Conservation (phyloP, 129 eudicot genomes). For the Escallonia rubra region DNA sequence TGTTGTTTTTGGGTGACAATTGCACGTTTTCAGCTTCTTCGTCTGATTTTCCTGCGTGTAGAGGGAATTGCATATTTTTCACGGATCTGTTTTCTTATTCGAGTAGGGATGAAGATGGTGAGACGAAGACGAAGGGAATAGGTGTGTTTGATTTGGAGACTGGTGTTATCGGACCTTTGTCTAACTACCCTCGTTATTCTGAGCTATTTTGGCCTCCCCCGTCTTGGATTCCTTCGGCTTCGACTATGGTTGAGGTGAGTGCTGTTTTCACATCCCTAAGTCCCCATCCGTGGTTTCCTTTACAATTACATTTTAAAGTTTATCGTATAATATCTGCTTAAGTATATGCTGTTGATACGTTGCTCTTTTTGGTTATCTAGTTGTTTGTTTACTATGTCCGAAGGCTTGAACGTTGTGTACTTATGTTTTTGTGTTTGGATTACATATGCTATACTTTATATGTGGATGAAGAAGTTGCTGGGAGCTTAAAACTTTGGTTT, state of each 20-base stretch:
- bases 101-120: slow-evolving; percentile 54
- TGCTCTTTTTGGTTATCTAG: not conserved
- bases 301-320: too few relatives aligned
- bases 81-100: slow-evolving; percentile 29
- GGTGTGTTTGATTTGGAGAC: slow-evolving; percentile 81
- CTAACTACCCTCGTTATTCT: slow-evolving; percentile 38
- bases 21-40: slow-evolving; percentile 69
- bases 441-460: too few relatives aligned
- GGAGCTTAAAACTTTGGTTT: too few relatives aligned
- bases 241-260: slow-evolving; percentile 51
- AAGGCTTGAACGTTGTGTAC: not conserved
- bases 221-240: slow-evolving; percentile 51
- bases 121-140: slow-evolving; percentile 44
- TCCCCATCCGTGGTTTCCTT: too few relatives aligned
- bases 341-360: not conserved
- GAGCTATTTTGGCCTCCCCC: slow-evolving; percentile 93
- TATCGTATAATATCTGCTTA: not conserved
- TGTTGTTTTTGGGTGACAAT: slow-evolving; percentile 79
- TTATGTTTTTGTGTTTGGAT: not conserved
- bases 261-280: not conserved
- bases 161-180: slow-evolving; percentile 61
- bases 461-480: too few relatives aligned
- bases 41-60: slow-evolving; percentile 41
- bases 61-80: slow-evolving; percentile 82
- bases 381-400: too few relatives aligned